Conservation (phyloP, 768 basidiomycete species). For the Suillus tomentosus region DNA sequence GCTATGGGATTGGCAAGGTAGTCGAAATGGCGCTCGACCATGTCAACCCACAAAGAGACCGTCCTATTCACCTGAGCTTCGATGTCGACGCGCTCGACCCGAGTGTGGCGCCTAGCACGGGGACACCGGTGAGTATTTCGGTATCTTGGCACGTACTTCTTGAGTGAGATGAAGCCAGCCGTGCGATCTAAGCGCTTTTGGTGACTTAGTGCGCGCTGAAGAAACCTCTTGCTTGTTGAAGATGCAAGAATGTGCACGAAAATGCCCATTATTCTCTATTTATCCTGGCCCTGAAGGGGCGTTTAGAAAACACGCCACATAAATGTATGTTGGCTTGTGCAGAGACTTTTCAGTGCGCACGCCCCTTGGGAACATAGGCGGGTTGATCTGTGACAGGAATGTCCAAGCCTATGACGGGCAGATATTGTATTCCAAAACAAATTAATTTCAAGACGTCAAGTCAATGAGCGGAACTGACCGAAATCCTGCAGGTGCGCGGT, state of each 20-base stretch:
- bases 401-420: background rate
- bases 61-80: constrained; percentile 93
- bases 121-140: constrained; percentile 68
- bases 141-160: background rate
- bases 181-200: background rate
- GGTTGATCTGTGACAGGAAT: background rate
- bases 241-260: background rate
- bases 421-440: background rate
- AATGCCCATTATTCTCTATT: no score
- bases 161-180: no score
- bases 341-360: background rate
- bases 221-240: no score
- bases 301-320: background rate
- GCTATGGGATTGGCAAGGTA: constrained; percentile 89
- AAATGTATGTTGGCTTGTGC: no score
- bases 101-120: constrained; percentile 60
- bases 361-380: background rate
- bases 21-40: constrained; percentile 96
- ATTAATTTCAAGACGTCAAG: background rate
- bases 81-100: constrained; percentile 97
- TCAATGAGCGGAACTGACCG: no score
- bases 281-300: background rate
- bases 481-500: no score
- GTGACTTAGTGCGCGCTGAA: background rate
- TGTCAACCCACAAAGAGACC: constrained; percentile 81